Base-by-base conservation (phyloP, 148 eudicot species). In the Suaeda aralocaspica region DNA sequence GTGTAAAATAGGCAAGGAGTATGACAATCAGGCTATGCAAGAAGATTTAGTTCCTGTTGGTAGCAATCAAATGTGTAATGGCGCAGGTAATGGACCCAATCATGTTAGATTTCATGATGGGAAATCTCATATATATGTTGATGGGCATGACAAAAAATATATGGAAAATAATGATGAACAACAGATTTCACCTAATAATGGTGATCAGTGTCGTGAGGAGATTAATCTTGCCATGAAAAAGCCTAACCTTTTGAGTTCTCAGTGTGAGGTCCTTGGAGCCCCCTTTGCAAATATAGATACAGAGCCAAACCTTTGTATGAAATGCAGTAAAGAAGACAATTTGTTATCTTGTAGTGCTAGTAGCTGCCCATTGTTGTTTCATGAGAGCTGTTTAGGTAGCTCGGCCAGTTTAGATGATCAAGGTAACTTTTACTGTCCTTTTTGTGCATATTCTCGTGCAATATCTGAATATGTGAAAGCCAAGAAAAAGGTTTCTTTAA, bases 341-440 rank as follows among this genome's bases (percentile, higher is more conserved):
- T 57, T 92, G 76, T 72, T 92, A 69, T 79, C 72, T 65, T 92
- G 98, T 72, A 66, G 76, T 74, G 77, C 77, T 18, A 69, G 48
- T 62, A 72, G 83, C 68, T 92, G 98, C 68, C 89, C 84, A 2
- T 59, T 85, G 29, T 72, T 76, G 59, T 84, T 90, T 74, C 96
- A 90, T 45, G 79, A 92, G 74, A 82, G 83, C 66, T 92, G 98
- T 51, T 78, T 90, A 69, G 83, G 84, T 60, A 57, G 80, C 77
- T 79, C 79, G 18, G 72, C 76, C 65, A 70, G 61, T 52, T 82
- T 88, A 76, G 92, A 84, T 78, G 77, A 64, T 50, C 66, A 34
- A 42, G 92, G 82, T n/a, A 76, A 74, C 24, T 93, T 88, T 79
- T 77, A 78, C 80, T 93, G 98, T 79, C 98, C 96, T 21, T 85